Base-by-base conservation (phyloP, 306 rosid genomes). In the Senna siamea region DNA sequence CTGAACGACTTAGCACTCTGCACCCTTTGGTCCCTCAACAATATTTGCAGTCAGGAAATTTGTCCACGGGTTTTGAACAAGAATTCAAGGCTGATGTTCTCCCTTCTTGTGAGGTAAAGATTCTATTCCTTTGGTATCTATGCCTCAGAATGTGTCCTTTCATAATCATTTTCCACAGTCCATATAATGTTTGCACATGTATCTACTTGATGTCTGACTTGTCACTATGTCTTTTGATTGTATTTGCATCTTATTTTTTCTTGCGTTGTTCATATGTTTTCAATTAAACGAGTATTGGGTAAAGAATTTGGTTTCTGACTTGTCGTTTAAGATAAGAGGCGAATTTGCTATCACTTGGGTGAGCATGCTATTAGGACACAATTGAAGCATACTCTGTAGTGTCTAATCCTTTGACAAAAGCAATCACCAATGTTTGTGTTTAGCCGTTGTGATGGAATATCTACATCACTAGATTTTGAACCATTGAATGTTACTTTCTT, bases 61-160 rank as follows among this genome's bases (percentile, higher is more conserved):
- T 74, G 55, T 69, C 72, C 43, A 47, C 64, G 10, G 84, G 69
- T 65, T 82, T 71, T 73, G 86, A 80, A 40, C 69, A 55, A 35
- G 85, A 78, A 6, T 44, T 64, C 2, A 83, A 92, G 71, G 67
- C 85, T 73, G 80, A 62, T 70, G 46, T 51, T 7, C 78, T 78
- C 75, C 82, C 87, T 69, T n/a, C 70, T 19, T 70, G 11, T 32
- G 82, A 82, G 98, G 96, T 90, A 76, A 53, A 73, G 70, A 69
- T 73, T 74, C 73, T 20, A 40, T 51, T 69, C 50, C 47, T 9
- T 54, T 74, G 20, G 22, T 63, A 47, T 23, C 35, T 46, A 26
- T 44, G 6, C 68, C 37, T 46, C 7, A 34, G 19, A 28, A 64
- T 17, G 19, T 12, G 9, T 64, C 5, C 40, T 22, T 59, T 59